Evolutionary conservation across 345 rosid species (phyloP).

Genomic region (Corchorus olitorius): DNA sequence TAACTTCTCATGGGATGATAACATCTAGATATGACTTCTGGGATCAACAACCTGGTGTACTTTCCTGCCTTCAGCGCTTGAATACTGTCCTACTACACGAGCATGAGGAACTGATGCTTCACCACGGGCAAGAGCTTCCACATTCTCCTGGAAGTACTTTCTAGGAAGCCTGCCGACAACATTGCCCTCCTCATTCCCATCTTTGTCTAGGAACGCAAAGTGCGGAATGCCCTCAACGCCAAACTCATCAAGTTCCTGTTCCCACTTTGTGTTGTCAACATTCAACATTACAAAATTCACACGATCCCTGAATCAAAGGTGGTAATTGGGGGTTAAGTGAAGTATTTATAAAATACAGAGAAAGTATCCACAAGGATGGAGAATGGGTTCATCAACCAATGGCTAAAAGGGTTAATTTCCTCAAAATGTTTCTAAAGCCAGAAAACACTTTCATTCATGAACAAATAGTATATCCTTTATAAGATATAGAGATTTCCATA

Average conservation of each 20-base stretch:
- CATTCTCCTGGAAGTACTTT: slow-evolving; percentile 76
- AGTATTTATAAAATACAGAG: not conserved
- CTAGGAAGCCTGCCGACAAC: slow-evolving; percentile 90
- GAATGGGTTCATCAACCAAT: not conserved
- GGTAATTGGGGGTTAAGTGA: not conserved
- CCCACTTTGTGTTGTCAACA: slow-evolving; percentile 97
- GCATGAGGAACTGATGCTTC: slow-evolving; percentile 79
- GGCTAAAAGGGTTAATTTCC: not conserved
- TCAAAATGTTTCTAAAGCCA: not conserved
- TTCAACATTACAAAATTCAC: slow-evolving; percentile 96
- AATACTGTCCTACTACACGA: slow-evolving; percentile 79
- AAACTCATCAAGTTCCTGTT: slow-evolving; percentile 93
- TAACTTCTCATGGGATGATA: slow-evolving; percentile 2
- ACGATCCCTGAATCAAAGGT: slow-evolving; percentile 54
- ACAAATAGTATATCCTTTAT: not conserved
- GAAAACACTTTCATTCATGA: slow-evolving; percentile 3
- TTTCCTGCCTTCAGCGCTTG: slow-evolving; percentile 68
- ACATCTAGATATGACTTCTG: slow-evolving; percentile 79
- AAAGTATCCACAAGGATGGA: not conserved
- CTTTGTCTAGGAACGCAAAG: slow-evolving; percentile 76
- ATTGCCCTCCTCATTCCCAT: slow-evolving; percentile 94
- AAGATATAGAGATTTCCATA: not conserved
- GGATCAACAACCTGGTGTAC: slow-evolving; percentile 82
- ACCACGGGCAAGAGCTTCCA: slow-evolving; percentile 77
- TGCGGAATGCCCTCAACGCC: slow-evolving; percentile 98